Evolutionary conservation across 2,329 filamentous ascomycete genomes (phyloP).

Genomic region (Fusarium aywerte): DNA sequence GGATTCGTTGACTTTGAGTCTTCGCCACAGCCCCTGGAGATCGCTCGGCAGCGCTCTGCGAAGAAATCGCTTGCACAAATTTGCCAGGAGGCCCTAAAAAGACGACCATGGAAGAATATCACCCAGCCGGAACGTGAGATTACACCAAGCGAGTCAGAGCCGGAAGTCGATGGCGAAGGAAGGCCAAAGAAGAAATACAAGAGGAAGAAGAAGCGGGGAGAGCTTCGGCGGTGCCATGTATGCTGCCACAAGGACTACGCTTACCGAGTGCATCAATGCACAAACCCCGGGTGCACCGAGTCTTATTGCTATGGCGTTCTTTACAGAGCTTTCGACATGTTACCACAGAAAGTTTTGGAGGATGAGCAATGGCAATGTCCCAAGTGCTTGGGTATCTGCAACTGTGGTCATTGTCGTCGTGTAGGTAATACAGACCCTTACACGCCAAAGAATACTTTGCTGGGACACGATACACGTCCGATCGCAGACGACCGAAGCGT

Average conservation of each 20-base stretch:
- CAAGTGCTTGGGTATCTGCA: constrained; percentile 86
- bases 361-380: constrained; percentile 88
- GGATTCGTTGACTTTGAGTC: constrained; percentile 71
- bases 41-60: constrained; percentile 72
- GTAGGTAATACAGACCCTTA: constrained; percentile 77
- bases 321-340: constrained; percentile 89
- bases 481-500: constrained; percentile 92
- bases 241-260: constrained; percentile 82
- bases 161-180: constrained; percentile 73
- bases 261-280: constrained; percentile 88
- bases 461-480: constrained; percentile 90
- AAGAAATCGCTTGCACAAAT: constrained; percentile 89
- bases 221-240: constrained; percentile 77
- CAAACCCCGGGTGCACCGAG: constrained; percentile 72
- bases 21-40: constrained; percentile 76
- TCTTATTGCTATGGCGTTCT: constrained; percentile 94
- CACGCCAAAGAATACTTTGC: constrained; percentile 83
- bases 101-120: constrained; percentile 84
- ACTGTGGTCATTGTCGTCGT: constrained; percentile 81
- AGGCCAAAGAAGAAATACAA: constrained; percentile 70
- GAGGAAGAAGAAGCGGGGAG: constrained; percentile 64
- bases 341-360: constrained; percentile 85
- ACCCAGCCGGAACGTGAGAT: constrained; percentile 66
- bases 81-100: constrained; percentile 88
- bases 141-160: constrained; percentile 61